Percentiles rank a stretch among this genome's conserved stretches.
phyloP scores from a whole-genome alignment of 371 early-diverging fungal species.

The Lichtheimia ramosa region DNA sequence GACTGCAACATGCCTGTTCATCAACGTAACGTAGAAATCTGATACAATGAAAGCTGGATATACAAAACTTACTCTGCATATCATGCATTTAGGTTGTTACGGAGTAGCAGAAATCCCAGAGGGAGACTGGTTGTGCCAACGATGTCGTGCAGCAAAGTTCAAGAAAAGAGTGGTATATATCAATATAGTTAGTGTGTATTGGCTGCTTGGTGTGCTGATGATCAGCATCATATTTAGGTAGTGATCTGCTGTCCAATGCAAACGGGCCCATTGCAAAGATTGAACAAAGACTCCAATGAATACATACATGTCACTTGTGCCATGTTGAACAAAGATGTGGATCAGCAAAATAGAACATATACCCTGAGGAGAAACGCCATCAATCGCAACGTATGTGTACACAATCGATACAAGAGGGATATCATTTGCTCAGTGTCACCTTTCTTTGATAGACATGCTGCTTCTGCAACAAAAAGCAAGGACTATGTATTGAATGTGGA shows the following conservation, averaged over 20 bases:
- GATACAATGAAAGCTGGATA: not conserved
- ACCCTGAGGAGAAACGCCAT: not conserved
- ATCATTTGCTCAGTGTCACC: not conserved
- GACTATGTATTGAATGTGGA: not conserved
- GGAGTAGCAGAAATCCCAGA: not conserved
- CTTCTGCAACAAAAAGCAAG: not conserved
- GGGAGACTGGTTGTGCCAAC: not conserved
- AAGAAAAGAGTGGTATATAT: not conserved
- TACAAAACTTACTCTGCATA: not conserved
- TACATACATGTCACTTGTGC: not conserved
- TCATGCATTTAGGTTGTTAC: not conserved
- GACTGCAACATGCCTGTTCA: conserved; percentile 2
- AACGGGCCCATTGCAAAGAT: not conserved
- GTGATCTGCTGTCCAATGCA: not conserved
- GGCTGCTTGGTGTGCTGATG: no score
- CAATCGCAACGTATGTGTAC: not conserved
- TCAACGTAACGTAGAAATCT: not conserved
- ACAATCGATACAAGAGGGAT: no score
- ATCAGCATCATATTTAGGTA: not conserved
- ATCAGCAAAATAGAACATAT: not conserved
- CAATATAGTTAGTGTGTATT: not conserved
- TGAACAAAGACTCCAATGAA: not conserved
- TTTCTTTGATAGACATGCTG: not conserved
- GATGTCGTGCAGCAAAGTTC: not conserved
- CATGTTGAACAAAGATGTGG: not conserved